Conservation (phyloP, 108 stramenopile genomes). For the Pseudonitzschia delicatissima region DNA sequence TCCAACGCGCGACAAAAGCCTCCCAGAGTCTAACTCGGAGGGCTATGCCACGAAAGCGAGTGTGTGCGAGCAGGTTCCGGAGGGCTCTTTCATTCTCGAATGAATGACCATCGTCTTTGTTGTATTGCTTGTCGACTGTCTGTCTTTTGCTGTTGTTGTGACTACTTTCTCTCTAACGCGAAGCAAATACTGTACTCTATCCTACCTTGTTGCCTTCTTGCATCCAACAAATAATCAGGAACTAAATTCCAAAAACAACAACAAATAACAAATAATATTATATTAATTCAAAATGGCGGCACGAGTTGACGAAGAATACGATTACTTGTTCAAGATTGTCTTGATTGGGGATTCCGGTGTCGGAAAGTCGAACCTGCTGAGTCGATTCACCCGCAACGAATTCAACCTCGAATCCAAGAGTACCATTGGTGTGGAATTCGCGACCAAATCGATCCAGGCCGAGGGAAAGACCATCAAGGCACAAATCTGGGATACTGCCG, state of each 20-base stretch:
- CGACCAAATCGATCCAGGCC: slow-evolving; percentile 83
- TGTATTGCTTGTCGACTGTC: not conserved
- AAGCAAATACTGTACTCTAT: not conserved
- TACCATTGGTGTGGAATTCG: slow-evolving; percentile 99
- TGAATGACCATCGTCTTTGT: too few relatives aligned
- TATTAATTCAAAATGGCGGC: slow-evolving; percentile 51
- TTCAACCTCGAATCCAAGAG: slow-evolving; percentile 98
- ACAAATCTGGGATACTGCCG: slow-evolving; percentile 99
- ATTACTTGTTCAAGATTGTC: slow-evolving; percentile 95
- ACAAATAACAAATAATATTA: not conserved
- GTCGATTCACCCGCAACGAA: slow-evolving; percentile 97
- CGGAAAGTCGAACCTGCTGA: slow-evolving; percentile 97
- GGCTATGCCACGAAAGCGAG: too few relatives aligned
- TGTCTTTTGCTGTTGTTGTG: not conserved
- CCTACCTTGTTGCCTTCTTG: too few relatives aligned
- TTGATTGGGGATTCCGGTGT: slow-evolving; percentile 88
- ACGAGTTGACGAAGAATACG: slow-evolving; percentile 94
- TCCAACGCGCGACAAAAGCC: too few relatives aligned
- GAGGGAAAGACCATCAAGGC: slow-evolving; percentile 96
- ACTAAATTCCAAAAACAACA: not conserved
- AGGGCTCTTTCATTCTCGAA: too few relatives aligned
- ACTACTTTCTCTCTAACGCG: not conserved
- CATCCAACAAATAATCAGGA: not conserved
- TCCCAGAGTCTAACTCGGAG: too few relatives aligned
- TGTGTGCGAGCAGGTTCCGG: too few relatives aligned